Percentiles rank a stretch among this genome's conserved stretches.
These are phyloP conservation scores for apple (Malus domestica) DNA, from an alignment of 306 rosid genomes.

Conservation along the genomic window DNA sequence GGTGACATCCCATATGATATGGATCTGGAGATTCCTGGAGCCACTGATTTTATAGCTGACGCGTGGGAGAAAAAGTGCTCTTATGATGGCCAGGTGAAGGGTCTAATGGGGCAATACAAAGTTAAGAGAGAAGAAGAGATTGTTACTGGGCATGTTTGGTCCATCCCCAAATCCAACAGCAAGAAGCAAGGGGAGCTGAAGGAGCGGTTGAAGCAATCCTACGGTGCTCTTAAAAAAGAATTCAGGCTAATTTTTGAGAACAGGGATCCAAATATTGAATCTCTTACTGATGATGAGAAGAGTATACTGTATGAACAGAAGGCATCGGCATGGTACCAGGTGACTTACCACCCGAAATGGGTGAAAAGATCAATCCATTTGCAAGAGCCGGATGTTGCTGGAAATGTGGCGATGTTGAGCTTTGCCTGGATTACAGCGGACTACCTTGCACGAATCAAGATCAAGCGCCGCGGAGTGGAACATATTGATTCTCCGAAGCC, in stretches of 20 bases:
- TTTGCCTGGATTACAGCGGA: conserved; percentile 84
- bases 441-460: conserved; percentile 76
- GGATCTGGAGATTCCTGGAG: conserved; percentile 51
- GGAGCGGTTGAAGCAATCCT: conserved; percentile 87
- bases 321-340: conserved; percentile 87
- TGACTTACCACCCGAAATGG: conserved; percentile 75
- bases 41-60: conserved; percentile 48
- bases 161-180: conserved; percentile 79
- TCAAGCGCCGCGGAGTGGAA: conserved; percentile 24
- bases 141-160: conserved; percentile 87
- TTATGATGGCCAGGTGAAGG: conserved; percentile 62
- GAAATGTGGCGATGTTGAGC: conserved; percentile 46
- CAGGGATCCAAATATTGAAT: conserved; percentile 32
- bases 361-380: conserved; percentile 39
- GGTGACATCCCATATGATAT: conserved; percentile 46
- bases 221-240: conserved; percentile 64
- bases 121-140: conserved; percentile 80
- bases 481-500: conserved; percentile 44
- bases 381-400: conserved; percentile 31
- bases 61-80: conserved; percentile 70
- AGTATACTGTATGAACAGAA: conserved; percentile 57
- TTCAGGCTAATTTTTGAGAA: conserved; percentile 64
- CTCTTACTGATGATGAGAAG: conserved; percentile 52
- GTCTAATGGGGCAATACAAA: conserved; percentile 65
- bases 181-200: conserved; percentile 85